phyloP scores from a whole-genome alignment of 768 basidiomycete genomes.

The Panus rudis region DNA sequence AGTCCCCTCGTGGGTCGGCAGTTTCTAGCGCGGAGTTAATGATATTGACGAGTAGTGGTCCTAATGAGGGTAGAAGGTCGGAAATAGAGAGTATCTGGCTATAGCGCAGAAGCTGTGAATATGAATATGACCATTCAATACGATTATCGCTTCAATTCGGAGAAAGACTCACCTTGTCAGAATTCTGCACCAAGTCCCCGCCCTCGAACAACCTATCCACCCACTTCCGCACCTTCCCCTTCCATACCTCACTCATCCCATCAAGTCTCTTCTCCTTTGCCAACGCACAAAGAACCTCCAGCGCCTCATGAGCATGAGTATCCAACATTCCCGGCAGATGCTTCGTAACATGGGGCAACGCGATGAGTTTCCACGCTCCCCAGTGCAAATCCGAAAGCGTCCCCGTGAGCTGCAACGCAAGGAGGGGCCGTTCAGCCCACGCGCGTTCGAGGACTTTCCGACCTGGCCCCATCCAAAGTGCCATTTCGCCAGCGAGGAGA shows the following conservation, averaged over 20 bases:
- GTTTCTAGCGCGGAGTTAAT: slow-evolving; percentile 34
- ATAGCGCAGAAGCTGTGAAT: too few relatives aligned
- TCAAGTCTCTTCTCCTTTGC: slow-evolving; percentile 41
- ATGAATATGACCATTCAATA: too few relatives aligned
- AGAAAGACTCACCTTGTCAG: slow-evolving; percentile 35
- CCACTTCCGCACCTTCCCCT: slow-evolving; percentile 45
- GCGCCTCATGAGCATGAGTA: slow-evolving; percentile 31
- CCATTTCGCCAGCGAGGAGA: slow-evolving; percentile 37
- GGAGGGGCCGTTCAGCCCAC: slow-evolving; percentile 31
- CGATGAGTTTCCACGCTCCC: slow-evolving; percentile 74
- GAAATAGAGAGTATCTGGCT: slow-evolving; percentile 49
- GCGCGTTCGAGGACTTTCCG: slow-evolving; percentile 48
- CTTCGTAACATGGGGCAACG: slow-evolving; percentile 51
- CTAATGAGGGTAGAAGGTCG: slow-evolving; percentile 39
- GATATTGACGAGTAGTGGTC: slow-evolving; percentile 36
- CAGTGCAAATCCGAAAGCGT: slow-evolving; percentile 59
- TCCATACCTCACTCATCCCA: slow-evolving; percentile 56
- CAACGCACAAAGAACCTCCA: slow-evolving; percentile 47
- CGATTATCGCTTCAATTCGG: too few relatives aligned
- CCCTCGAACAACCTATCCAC: slow-evolving; percentile 33
- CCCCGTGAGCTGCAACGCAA: slow-evolving; percentile 51
- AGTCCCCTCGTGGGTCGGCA: slow-evolving; percentile 20
- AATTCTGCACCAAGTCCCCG: slow-evolving; percentile 34
- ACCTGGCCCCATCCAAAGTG: slow-evolving; percentile 34
- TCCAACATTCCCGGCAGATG: slow-evolving; percentile 41